A percentile compares a stretch with the other conserved stretches of the same genome.
These are phyloP conservation scores for Debaryomycetaceae sp. DNA, from an alignment of 1,139 yeast genomes.

Conservation along the genomic window DNA sequence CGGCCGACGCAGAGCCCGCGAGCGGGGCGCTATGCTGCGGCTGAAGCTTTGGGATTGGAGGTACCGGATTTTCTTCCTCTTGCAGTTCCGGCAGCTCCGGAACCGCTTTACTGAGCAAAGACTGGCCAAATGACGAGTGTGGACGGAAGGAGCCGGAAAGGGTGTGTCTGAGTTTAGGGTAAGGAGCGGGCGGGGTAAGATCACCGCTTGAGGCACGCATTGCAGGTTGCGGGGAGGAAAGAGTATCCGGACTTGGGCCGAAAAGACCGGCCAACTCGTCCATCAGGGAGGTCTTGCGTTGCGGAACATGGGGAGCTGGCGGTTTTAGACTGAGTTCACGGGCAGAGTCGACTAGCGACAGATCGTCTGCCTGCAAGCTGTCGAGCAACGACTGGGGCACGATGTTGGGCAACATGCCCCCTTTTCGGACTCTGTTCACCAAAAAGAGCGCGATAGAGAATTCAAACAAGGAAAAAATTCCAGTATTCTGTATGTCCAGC, in stretches of 20 bases:
- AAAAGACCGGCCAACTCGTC: slow-evolving; percentile 59
- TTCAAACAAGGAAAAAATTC: slow-evolving; percentile 68
- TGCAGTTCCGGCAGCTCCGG: slow-evolving; percentile 8
- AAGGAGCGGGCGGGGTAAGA: slow-evolving; percentile 21
- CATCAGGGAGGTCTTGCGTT: slow-evolving; percentile 41
- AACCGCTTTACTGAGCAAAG: slow-evolving; percentile 24
- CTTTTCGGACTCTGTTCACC: slow-evolving; percentile 74
- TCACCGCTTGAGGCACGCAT: slow-evolving; percentile 24
- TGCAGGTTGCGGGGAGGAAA: slow-evolving; percentile 11
- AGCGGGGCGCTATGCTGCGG: neutral
- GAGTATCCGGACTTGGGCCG: too few species aligned
- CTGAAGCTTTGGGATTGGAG: slow-evolving; percentile 1
- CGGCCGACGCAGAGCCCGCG: slow-evolving; percentile 4
- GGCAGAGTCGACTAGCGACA: slow-evolving; percentile 5
- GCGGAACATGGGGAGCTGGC: slow-evolving; percentile 3
- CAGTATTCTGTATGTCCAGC: slow-evolving; percentile 82
- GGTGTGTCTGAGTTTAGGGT: slow-evolving; percentile 29
- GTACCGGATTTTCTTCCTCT: slow-evolving; percentile 4
- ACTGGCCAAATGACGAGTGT: slow-evolving; percentile 61
- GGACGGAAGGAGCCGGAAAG: slow-evolving; percentile 39
- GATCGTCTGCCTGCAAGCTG: slow-evolving; percentile 15
- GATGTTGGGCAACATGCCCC: slow-evolving; percentile 63
- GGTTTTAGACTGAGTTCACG: slow-evolving; percentile 8
- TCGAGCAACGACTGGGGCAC: slow-evolving; percentile 45
- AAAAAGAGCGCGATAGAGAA: slow-evolving; percentile 91